Evolutionary conservation across 768 basidiomycete genomes (phyloP).

Genomic region (Agrocybe chaxingu): DNA sequence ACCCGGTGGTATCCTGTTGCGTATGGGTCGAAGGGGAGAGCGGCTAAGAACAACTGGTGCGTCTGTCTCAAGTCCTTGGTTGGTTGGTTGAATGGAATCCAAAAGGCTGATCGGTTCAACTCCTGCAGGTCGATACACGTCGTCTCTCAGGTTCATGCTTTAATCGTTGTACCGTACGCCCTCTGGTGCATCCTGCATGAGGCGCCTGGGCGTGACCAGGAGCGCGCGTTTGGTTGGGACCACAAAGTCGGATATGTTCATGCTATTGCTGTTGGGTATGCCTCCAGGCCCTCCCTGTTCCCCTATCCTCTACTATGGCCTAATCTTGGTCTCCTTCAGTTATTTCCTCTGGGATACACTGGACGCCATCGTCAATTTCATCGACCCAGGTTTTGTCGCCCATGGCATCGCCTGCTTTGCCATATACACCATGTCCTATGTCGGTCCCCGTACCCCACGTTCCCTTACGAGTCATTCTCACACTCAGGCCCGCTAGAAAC

Average conservation of each 20-base stretch:
- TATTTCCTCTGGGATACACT: conserved; percentile 86
- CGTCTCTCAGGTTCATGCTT: conserved; percentile 70
- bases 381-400: conserved; percentile 69
- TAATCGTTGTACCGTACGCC: conserved; percentile 65
- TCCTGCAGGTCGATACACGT: conserved; percentile 61
- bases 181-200: conserved; percentile 42
- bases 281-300: conserved; percentile 4
- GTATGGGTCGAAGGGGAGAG: conserved; percentile 44
- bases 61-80: conserved; percentile 13
- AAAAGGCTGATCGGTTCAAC: conserved; percentile 3
- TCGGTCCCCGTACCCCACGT: conserved; percentile 28
- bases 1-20: conserved; percentile 41
- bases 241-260: conserved; percentile 50
- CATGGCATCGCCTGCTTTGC: conserved; percentile 72
- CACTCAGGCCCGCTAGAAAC: conserved; percentile 35
- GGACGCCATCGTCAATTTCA: conserved; percentile 66
- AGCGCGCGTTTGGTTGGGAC: conserved; percentile 79
- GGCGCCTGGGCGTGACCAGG: conserved; percentile 42
- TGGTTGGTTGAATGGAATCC: not conserved
- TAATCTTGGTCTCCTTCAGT: conserved; percentile 25
- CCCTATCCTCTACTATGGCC: conserved; percentile 2
- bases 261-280: conserved; percentile 71
- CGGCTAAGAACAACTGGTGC: conserved; percentile 61
- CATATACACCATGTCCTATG: conserved; percentile 71
- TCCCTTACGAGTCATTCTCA: not conserved